These are phyloP conservation scores for Nannochloropsis granulata DNA, from an alignment of 108 stramenopile species.

Conservation along the genomic window DNA sequence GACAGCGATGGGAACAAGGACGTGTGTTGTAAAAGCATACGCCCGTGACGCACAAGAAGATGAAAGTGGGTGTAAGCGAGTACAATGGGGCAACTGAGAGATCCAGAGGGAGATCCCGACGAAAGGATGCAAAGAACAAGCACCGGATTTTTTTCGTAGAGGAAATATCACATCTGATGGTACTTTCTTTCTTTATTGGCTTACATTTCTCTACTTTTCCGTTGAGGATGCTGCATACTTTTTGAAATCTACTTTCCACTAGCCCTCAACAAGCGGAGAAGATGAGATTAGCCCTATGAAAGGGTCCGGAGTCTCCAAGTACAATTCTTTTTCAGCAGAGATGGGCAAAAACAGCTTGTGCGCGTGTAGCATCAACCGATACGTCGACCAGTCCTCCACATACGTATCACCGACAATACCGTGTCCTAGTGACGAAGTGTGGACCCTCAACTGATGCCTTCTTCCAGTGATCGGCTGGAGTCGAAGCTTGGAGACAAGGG, in stretches of 20 bases:
- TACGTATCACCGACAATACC: background rate
- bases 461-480: background rate
- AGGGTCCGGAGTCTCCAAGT: background rate
- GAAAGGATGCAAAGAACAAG: too few relatives aligned
- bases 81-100: too few relatives aligned
- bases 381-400: background rate
- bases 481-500: background rate
- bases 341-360: background rate
- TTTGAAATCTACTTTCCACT: background rate
- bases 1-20: too few relatives aligned
- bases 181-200: too few relatives aligned
- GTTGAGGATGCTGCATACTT: too few relatives aligned
- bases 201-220: too few relatives aligned
- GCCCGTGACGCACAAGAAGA: too few relatives aligned
- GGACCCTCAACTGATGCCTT: background rate
- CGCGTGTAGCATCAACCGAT: background rate
- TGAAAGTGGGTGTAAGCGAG: too few relatives aligned
- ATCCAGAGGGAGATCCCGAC: too few relatives aligned
- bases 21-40: too few relatives aligned
- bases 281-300: background rate
- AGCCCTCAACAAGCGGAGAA: background rate
- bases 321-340: background rate
- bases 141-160: too few relatives aligned
- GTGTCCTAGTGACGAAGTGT: background rate
- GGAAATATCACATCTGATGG: too few relatives aligned